Evolutionary conservation across 306 rosid species (phyloP), one percentile per base, ranked within the genome.

Genomic region (Argentina anserina): DNA sequence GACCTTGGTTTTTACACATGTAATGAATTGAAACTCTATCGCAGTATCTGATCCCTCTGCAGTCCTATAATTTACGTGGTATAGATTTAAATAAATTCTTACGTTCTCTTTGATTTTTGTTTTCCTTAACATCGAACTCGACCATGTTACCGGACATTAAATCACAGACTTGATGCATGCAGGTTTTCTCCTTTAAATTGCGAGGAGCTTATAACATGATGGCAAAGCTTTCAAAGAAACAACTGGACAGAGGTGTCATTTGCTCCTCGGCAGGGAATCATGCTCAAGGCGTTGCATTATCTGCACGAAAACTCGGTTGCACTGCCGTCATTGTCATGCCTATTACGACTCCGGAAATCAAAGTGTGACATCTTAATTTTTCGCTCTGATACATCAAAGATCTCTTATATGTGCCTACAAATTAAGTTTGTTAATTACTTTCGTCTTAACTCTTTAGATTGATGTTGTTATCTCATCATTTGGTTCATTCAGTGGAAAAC

Each of bases 171-270:
- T 33, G 34, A 33, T 33, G 34, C 34, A 33, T 33, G 34, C 69
- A 94, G 98, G 95, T 94, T 69, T 94, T 89, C 79, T 94, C 97
- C 25, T 94, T 94, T 67, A 94, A 94, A 90, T 76, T 94, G 11
- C 91, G 97, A 4, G 97, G 98, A 84, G 97, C 98, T 68, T 94
- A 94, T 76, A 93, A 93, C 71, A 91, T 93, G 98, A 94, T 94
- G 98, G 98, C 88, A 25, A 94, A 89, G 71, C 85, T 94, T 76
- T 55, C 91, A 0, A 68, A 26, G 36, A 90, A 89, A 26, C 83
- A 76, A 71, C 81, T 94, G 81, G 87, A 83, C 18, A 86, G 66
- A 67, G 98, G 98, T 79, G 96, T 94, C 63, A 89, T 94, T 34
- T 94, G 98, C 80, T 94, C 98, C 21, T 94, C 98, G 13, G 97